Conservation (phyloP, 2,329 filamentous ascomycete species). For the Huntiella omanensis region DNA sequence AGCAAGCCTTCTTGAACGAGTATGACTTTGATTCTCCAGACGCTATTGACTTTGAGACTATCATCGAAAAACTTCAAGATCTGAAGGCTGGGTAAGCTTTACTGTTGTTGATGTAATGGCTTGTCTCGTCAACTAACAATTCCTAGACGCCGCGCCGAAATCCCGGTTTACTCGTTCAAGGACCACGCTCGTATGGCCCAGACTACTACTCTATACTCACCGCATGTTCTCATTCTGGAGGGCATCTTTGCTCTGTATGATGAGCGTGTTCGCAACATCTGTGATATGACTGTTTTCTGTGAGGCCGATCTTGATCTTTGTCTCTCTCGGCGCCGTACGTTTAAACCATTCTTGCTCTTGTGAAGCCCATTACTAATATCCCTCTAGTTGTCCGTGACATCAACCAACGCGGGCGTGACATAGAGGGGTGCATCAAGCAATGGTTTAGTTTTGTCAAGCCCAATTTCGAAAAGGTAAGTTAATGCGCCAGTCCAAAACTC, state of each 20-base stretch:
- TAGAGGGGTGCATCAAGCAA: conserved; percentile 93
- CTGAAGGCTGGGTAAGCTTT: conserved; percentile 68
- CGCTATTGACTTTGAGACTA: conserved; percentile 82
- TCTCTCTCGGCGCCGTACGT: conserved; percentile 65
- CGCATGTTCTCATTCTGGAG: conserved; percentile 86
- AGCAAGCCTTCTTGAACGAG: conserved; percentile 69
- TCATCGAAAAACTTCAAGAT: conserved; percentile 62
- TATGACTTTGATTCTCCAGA: conserved; percentile 92
- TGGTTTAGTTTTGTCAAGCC: conserved; percentile 96
- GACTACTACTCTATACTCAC: conserved; percentile 84
- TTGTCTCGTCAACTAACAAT: neutral
- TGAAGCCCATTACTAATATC: neutral
- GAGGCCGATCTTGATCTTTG: conserved; percentile 93
- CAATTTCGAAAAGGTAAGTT: conserved; percentile 59
- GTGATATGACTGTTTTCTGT: conserved; percentile 94
- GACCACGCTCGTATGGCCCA: conserved; percentile 65
- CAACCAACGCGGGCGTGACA: conserved; percentile 69
- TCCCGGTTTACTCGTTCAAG: conserved; percentile 88
- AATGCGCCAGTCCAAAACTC: neutral
- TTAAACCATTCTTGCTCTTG: neutral
- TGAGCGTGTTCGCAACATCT: conserved; percentile 59
- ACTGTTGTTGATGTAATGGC: neutral
- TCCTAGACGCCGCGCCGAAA: conserved; percentile 62
- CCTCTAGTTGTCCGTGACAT: conserved; percentile 67
- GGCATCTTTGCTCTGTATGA: conserved; percentile 94